Evolutionary conservation across 768 basidiomycete genomes (phyloP).

Genomic region (Grammothele lineata): DNA sequence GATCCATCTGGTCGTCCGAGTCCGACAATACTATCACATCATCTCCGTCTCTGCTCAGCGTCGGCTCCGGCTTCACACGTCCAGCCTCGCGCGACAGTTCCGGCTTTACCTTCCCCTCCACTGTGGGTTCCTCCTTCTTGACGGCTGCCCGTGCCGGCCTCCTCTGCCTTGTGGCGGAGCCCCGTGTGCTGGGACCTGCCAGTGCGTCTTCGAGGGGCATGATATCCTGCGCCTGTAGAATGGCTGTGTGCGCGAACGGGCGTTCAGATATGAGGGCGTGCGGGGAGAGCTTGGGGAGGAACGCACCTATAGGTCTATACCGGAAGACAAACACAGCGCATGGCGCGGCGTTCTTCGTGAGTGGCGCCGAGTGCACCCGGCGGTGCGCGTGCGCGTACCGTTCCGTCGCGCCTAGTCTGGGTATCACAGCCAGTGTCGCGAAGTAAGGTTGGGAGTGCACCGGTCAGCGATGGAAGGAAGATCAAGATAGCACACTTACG

Average conservation of each 20-base stretch:
- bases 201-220: not conserved
- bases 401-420: not conserved
- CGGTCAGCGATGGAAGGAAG: not conserved
- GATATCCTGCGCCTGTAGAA: not conserved
- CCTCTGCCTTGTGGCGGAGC: no score
- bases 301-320: slow-evolving; percentile 4
- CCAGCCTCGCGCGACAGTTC: no score
- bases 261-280: not conserved
- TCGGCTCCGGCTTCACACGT: no score
- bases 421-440: not conserved
- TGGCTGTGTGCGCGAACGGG: not conserved
- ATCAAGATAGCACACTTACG: not conserved
- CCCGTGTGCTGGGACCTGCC: no score
- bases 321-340: slow-evolving; percentile 10
- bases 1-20: no score
- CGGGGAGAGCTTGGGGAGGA: not conserved
- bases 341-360: slow-evolving; percentile 2
- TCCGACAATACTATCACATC: no score
- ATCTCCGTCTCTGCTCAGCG: no score
- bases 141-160: no score
- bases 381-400: not conserved
- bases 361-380: not conserved
- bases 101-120: no score
- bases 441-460: not conserved
- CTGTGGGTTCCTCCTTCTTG: no score